These are phyloP conservation scores for Triangularia setosa DNA, from an alignment of 2,329 filamentous ascomycete species.

Conservation along the genomic window DNA sequence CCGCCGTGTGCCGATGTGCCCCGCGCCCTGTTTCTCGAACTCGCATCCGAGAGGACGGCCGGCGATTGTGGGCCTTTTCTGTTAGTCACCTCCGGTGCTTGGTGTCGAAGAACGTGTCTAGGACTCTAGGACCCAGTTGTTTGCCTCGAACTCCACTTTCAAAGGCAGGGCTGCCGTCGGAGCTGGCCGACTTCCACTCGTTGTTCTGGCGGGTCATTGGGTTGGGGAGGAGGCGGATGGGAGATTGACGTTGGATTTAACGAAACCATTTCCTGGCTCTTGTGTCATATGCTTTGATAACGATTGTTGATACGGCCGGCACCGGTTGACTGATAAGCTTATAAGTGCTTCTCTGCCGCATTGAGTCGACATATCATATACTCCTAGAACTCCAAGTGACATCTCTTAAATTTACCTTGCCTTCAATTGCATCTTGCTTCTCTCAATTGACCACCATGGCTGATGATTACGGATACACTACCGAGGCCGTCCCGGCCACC, in stretches of 20 bases:
- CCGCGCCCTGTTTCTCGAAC: background rate
- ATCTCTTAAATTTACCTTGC: background rate
- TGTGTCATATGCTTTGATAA: background rate
- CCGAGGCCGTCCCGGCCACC: conserved; percentile 51
- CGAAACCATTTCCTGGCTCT: background rate
- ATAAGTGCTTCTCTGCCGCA: background rate
- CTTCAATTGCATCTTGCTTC: conserved; percentile 15
- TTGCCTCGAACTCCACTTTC: background rate
- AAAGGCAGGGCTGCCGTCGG: conserved; percentile 10
- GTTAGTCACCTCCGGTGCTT: background rate
- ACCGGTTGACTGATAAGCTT: background rate
- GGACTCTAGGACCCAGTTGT: background rate
- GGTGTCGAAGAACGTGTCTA: background rate
- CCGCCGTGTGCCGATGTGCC: background rate
- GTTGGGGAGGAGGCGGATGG: background rate
- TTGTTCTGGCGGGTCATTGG: background rate
- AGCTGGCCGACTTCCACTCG: conserved; percentile 21
- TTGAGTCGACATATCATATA: background rate
- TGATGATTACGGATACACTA: conserved; percentile 49
- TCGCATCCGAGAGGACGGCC: background rate
- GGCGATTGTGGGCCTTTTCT: background rate
- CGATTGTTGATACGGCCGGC: background rate
- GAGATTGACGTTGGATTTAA: conserved; percentile 4
- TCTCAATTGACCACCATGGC: conserved; percentile 26
- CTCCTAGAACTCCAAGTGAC: background rate